Base-by-base conservation (phyloP, 1,284 basidiomycete genomes). In the Athelia sp. region DNA sequence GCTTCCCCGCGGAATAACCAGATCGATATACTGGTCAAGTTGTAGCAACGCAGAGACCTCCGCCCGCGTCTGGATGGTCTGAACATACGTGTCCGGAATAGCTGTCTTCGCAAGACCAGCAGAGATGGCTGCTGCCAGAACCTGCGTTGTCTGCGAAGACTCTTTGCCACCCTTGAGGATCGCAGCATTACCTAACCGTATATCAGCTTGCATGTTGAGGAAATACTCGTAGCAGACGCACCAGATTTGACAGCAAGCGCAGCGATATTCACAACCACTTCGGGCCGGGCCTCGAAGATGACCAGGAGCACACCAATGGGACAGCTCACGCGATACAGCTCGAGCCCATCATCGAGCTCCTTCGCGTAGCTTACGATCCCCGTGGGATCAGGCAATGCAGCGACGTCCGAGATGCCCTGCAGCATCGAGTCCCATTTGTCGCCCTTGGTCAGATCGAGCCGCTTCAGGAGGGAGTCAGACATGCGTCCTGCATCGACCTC, bases 141-240 rank as follows among this genome's bases (percentile, higher is more conserved):
- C 71, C 2, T 75, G 67, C 1, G 91, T 80, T 0, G 94, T 96
- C 52, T 83, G 73, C 43, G 79, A 80, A 2, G 93, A 96, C 65
- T 98, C 94, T 63, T 95, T 96, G 3, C 94, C 94, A n/a, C 95
- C 95, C 68, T 98, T 98, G 35, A 98, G 71, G 53, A 98, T 98
- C 3, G 93, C 94, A 29, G 93, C 87, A 66, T 98, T 98, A 4
- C 94, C 93, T 89, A 52, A 13, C 42, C 19, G 55, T 42, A 50
- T 36, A 35, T 22, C 21, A 11, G 34, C 40, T 11, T 45, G 31
- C 24, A 47, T 49, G 48, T 46, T 29, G 26, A 26, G 10, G 45
- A 43, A 32, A 34, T 4, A 43, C 18, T 29, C 26, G 4, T 4
- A 29, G 34, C 43, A 42, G 19, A 63, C 76, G 61, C 59, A 89